Evolutionary conservation across 2,329 filamentous ascomycete species (phyloP), one percentile per base, ranked within the genome.

Genomic region (Ambrosiella beaveri): DNA sequence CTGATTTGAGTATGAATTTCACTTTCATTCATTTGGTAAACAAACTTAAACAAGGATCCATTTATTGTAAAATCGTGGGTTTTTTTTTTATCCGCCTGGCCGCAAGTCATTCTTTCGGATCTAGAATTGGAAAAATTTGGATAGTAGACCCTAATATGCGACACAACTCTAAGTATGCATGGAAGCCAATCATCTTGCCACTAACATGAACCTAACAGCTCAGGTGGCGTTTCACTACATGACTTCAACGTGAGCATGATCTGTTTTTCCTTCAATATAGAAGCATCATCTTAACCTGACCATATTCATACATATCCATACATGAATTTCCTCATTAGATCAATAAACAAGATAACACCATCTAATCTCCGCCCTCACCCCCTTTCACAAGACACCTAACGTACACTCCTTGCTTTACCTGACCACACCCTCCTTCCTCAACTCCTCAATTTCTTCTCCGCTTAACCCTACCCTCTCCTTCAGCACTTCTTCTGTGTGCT

Each of bases 401-500:
- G 8, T 51, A 19, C 35, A 8, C 47, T 36, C 47, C 35, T 19
- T 35, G 7, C 19, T 36, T 37, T 73, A 81, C 52, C 74, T 70
- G 11, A 95, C 73, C 1, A 88, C 80, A 0, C 88, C 88, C 54
- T 81, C 77, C 38, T 74, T 71, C 65, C 76, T 86, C 63, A 95
- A 68, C 8, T 68, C 70, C 45, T 74, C 68, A 57, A 95, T 84
- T 54, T 84, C 76, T 0, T 69, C 70, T 52, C 74, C 70, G 13
- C 70, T 74, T 63, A 87, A 72, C 0, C 82, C 81, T 15, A 93
- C 70, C 19, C 88, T 67, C 27, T 78, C 76, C 17, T 69, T 67
- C 59, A 95, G 69, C 4, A 95, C 76, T 68, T 93, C 86, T 63
- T 88, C 75, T 0, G 89, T 95, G 69, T 95, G 88, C 70, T 95